Evolutionary conservation across 768 basidiomycete genomes (phyloP).

Genomic region (Podaxis sp.): DNA sequence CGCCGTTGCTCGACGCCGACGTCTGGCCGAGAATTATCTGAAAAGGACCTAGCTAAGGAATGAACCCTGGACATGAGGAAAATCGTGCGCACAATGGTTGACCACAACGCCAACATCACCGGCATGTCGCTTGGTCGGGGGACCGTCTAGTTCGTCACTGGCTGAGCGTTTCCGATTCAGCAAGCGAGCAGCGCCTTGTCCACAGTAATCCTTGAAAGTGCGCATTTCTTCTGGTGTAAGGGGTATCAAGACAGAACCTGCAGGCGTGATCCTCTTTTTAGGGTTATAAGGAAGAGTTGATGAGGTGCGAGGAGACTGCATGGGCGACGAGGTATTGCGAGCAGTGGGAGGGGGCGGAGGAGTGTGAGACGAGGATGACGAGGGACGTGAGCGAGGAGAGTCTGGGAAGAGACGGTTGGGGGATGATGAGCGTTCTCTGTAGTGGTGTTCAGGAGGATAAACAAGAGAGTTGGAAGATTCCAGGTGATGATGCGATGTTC

Average conservation of each 20-base stretch:
- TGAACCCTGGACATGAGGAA: slow-evolving; percentile 6
- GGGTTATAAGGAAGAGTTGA: slow-evolving; percentile 62
- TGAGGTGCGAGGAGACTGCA: slow-evolving; percentile 15
- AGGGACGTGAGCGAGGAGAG: slow-evolving; percentile 26
- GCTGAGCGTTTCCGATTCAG: slow-evolving; percentile 49
- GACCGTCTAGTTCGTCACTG: slow-evolving; percentile 33
- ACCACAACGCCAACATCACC: slow-evolving; percentile 75
- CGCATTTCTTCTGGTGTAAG: slow-evolving; percentile 61
- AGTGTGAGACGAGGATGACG: slow-evolving; percentile 23
- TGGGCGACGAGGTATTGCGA: slow-evolving; percentile 3
- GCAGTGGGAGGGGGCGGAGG: slow-evolving; percentile 28
- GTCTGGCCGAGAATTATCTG: slow-evolving; percentile 92
- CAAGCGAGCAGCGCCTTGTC: slow-evolving; percentile 51
- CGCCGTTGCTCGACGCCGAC: slow-evolving; percentile 81
- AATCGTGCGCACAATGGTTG: slow-evolving; percentile 63
- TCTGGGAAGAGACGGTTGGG: slow-evolving; percentile 12
- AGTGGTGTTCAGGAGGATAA: slow-evolving; percentile 3
- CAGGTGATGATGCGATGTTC: slow-evolving; percentile 15
- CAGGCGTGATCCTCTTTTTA: slow-evolving; percentile 52
- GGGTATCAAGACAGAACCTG: slow-evolving; percentile 59
- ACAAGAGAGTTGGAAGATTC: slow-evolving; percentile 15
- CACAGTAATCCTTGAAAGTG: slow-evolving; percentile 50
- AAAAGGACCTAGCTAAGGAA: slow-evolving; percentile 3
- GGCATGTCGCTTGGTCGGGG: slow-evolving; percentile 45
- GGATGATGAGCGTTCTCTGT: slow-evolving; percentile 5